phyloP scores from a whole-genome alignment of 306 rosid species.

The Cercis canadensis region DNA sequence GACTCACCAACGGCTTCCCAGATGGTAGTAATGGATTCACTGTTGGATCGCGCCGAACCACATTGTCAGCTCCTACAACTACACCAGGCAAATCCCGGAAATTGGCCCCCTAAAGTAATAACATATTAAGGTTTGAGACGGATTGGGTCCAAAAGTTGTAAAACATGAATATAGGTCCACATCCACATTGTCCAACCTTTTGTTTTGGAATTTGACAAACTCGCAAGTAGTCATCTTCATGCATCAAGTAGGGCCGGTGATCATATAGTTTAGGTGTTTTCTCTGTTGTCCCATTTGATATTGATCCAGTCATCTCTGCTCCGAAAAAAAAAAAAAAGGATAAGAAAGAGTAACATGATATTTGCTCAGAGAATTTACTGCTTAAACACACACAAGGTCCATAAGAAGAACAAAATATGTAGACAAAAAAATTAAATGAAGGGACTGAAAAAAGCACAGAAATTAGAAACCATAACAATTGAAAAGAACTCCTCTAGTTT shows the following conservation, averaged over 20 bases:
- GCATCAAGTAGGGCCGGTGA: constrained; percentile 60
- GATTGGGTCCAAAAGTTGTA: constrained; percentile 29
- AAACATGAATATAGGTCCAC: constrained; percentile 7
- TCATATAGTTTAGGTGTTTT: constrained; percentile 54
- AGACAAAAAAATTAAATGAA: constrained; percentile 18
- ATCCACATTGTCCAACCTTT: constrained; percentile 59
- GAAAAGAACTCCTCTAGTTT: constrained; percentile 22
- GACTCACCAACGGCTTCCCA: constrained; percentile 81
- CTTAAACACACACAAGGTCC: not conserved
- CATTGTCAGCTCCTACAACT: constrained; percentile 83
- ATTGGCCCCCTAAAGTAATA: constrained; percentile 78
- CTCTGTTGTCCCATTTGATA: constrained; percentile 36
- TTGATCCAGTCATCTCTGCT: constrained; percentile 77
- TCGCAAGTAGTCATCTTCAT: constrained; percentile 74
- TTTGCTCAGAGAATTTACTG: no score
- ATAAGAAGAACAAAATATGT: constrained; percentile 14
- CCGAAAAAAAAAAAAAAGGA: constrained; percentile 27
- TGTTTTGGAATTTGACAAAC: constrained; percentile 90
- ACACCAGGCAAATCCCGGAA: constrained; percentile 94
- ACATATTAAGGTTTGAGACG: constrained; percentile 26
- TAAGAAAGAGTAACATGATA: no score
- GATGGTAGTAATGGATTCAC: constrained; percentile 66
- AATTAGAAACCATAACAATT: constrained; percentile 16
- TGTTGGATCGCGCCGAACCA: constrained; percentile 66
- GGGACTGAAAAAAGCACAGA: not conserved